These are phyloP conservation scores for Blastomyces emzantsi DNA, from an alignment of 2,329 filamentous ascomycete genomes.

Conservation along the genomic window DNA sequence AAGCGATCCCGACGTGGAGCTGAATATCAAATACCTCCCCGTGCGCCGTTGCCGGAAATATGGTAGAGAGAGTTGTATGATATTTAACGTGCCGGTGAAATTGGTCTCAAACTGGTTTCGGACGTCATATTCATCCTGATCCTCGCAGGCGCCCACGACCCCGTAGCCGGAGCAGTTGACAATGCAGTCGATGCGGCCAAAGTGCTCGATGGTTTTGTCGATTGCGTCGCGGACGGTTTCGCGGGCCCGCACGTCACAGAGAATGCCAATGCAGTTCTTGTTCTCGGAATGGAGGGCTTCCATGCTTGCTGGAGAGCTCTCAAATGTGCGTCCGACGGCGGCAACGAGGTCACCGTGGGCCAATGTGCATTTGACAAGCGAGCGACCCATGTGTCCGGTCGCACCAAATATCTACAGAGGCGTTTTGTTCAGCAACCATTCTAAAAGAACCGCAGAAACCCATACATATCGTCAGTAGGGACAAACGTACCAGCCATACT, in stretches of 20 bases:
- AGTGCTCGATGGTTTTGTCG: slow-evolving; percentile 59
- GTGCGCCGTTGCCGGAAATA: slow-evolving; percentile 69
- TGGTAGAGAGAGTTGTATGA: slow-evolving; percentile 78
- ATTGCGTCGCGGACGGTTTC: slow-evolving; percentile 68
- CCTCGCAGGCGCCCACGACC: slow-evolving; percentile 90
- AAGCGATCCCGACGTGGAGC: slow-evolving; percentile 82
- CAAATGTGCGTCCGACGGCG: slow-evolving; percentile 73
- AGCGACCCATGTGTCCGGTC: slow-evolving; percentile 94
- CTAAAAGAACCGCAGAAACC: neutral
- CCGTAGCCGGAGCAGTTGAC: slow-evolving; percentile 94
- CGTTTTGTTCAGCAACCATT: neutral
- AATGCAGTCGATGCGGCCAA: slow-evolving; percentile 77
- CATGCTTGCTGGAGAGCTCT: slow-evolving; percentile 66
- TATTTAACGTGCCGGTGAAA: slow-evolving; percentile 90
- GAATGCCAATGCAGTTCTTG: slow-evolving; percentile 57
- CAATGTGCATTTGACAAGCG: slow-evolving; percentile 73
- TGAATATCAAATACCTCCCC: slow-evolving; percentile 90
- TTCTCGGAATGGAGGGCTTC: slow-evolving; percentile 56
- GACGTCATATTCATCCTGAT: slow-evolving; percentile 91
- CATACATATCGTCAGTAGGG: neutral
- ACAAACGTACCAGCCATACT: slow-evolving; percentile 70
- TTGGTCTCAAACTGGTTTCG: slow-evolving; percentile 97
- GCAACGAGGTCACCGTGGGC: slow-evolving; percentile 73
- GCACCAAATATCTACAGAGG: slow-evolving; percentile 70
- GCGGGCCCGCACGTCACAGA: slow-evolving; percentile 81